These are phyloP conservation scores for Polytrichum commune DNA, from an alignment of 225 moss, liverwort and hornwort genomes.

Conservation along the genomic window DNA sequence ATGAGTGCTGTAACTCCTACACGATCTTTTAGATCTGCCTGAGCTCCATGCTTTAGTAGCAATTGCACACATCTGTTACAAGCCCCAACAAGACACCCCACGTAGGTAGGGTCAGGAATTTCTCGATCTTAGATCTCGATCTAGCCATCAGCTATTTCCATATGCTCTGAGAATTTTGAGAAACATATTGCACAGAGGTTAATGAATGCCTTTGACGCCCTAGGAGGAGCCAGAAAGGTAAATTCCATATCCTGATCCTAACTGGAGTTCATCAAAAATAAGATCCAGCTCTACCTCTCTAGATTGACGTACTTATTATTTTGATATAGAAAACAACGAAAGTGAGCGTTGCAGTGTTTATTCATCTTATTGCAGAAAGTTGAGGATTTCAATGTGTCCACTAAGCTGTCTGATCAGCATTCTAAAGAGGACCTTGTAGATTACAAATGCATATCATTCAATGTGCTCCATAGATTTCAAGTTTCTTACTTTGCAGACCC, in stretches of 20 bases:
- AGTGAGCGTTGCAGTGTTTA: too few species aligned
- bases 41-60: conserved; percentile 32
- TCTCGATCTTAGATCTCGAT: background rate
- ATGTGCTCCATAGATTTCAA: background rate
- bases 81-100: conserved; percentile 19
- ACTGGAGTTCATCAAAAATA: too few species aligned
- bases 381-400: too few species aligned
- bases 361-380: too few species aligned
- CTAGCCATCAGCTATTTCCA: background rate
- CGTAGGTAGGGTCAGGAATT: background rate
- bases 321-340: too few species aligned
- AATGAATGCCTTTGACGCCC: too few species aligned
- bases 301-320: too few species aligned
- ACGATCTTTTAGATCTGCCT: conserved; percentile 35
- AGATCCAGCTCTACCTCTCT: too few species aligned
- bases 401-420: too few species aligned
- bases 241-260: background rate
- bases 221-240: background rate
- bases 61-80: conserved; percentile 42
- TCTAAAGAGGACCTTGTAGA: conserved; percentile 1
- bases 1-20: conserved; percentile 37
- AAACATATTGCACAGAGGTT: too few species aligned
- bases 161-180: background rate
- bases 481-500: conserved; percentile 29
- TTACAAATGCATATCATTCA: background rate